Evolutionary conservation across 495 filamentous ascomycete species (phyloP).

Genomic region (Cercophora scortea): DNA sequence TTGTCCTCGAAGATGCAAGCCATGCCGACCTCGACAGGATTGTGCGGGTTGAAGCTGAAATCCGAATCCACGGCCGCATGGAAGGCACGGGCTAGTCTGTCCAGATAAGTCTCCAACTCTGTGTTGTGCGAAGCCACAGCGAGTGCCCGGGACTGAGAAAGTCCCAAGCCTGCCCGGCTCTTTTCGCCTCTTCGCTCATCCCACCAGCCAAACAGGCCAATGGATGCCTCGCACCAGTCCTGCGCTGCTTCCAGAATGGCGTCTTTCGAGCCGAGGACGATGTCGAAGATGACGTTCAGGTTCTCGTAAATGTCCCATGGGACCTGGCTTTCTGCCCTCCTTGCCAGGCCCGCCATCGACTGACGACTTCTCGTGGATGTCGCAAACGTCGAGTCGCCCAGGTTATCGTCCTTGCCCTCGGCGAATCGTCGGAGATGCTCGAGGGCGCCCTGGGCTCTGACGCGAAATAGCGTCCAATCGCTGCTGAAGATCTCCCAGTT

Average conservation of each 20-base stretch:
- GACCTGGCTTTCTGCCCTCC: constrained; percentile 71
- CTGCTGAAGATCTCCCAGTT: constrained; percentile 70
- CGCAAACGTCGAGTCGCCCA: constrained; percentile 23
- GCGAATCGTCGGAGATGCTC: constrained; percentile 65
- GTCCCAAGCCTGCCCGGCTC: not conserved
- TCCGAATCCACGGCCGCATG: constrained; percentile 36
- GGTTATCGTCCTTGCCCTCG: constrained; percentile 52
- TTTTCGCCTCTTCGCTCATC: constrained; percentile 57
- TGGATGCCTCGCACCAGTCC: constrained; percentile 82
- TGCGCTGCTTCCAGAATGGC: constrained; percentile 63
- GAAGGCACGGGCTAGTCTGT: constrained; percentile 42
- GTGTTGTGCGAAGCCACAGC: constrained; percentile 14
- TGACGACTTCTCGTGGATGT: constrained; percentile 20
- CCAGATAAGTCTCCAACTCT: constrained; percentile 33
- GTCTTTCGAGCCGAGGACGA: constrained; percentile 60
- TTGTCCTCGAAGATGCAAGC: constrained; percentile 74
- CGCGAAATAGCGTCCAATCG: constrained; percentile 74
- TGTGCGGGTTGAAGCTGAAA: constrained; percentile 64
- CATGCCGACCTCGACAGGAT: constrained; percentile 66
- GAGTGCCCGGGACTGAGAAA: constrained; percentile 37
- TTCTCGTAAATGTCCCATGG: constrained; percentile 83
- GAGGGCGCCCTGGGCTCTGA: constrained; percentile 55
- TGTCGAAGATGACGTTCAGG: constrained; percentile 64
- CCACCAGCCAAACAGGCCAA: constrained; percentile 82
- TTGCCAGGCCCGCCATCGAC: constrained; percentile 48